These are phyloP conservation scores for Wickerhamomyces queroliae DNA, from an alignment of 805 yeast species.

Conservation along the genomic window DNA sequence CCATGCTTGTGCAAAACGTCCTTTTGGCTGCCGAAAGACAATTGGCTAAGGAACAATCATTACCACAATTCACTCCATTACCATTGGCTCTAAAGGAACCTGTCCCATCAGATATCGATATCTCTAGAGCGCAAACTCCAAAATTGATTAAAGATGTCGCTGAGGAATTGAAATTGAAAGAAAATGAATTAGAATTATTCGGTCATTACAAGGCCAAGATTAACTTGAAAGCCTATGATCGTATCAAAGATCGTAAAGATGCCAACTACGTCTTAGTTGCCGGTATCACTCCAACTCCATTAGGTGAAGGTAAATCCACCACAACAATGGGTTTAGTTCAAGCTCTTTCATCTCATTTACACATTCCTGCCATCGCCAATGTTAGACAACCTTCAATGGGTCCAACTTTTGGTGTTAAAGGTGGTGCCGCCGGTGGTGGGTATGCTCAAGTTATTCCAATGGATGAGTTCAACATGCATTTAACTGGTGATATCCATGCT, in stretches of 20 bases:
- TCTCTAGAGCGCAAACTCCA: slow-evolving; percentile 72
- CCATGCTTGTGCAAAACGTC: slow-evolving; percentile 72
- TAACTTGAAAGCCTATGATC: slow-evolving; percentile 53
- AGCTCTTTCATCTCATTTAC: slow-evolving; percentile 72
- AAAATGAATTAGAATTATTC: slow-evolving; percentile 65
- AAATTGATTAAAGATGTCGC: slow-evolving; percentile 66
- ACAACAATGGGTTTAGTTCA: slow-evolving; percentile 81
- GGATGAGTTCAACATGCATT: slow-evolving; percentile 85
- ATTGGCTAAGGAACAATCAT: slow-evolving; percentile 18
- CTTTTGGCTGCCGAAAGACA: slow-evolving; percentile 57
- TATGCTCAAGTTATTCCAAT: slow-evolving; percentile 83
- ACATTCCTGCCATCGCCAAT: slow-evolving; percentile 66
- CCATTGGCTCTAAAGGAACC: slow-evolving; percentile 52
- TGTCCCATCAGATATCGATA: slow-evolving; percentile 77
- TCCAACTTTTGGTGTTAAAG: slow-evolving; percentile 83
- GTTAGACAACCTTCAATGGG: slow-evolving; percentile 90
- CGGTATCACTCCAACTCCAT: slow-evolving; percentile 82
- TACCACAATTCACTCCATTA: slow-evolving; percentile 40
- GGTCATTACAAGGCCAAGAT: slow-evolving; percentile 79
- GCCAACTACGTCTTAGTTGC: slow-evolving; percentile 75
- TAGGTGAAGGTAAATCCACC: slow-evolving; percentile 83
- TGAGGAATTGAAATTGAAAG: slow-evolving; percentile 59
- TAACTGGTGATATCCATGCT: slow-evolving; percentile 84
- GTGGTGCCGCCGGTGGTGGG: slow-evolving; percentile 92
- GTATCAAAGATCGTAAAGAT: slow-evolving; percentile 51